Base-by-base conservation (phyloP, 139 green algal genomes). In the Protoeuglena noctilucae region DNA sequence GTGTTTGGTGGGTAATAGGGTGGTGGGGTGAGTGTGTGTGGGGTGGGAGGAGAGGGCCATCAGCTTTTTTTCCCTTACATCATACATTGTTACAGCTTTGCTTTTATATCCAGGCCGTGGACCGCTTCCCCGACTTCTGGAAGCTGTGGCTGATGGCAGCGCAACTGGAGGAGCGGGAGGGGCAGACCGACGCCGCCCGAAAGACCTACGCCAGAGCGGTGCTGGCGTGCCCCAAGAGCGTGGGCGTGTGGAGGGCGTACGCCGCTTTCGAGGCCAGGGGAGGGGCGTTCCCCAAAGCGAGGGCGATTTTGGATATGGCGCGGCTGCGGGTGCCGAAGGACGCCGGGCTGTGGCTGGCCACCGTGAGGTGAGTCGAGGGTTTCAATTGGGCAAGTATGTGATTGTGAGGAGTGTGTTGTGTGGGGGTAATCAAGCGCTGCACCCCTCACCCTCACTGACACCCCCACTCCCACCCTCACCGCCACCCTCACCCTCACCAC, bases 61-160 rank as follows among this genome's bases (percentile, higher is more conserved):
- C n/a, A 18, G 51, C 51, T 28, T 46, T 46, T 14, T 46, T n/a
- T 14, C 16, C 14, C 16, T 46, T 46, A 46, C 39, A n/a, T 14
- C 14, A 14, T n/a, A 46, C 39, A 46, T 46, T n/a, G 16, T 46
- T 14, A 14, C 14, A 14, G 16, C 39, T 46, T 16, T 46, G 39
- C 14, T 46, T n/a, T 46, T 46, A n/a, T n/a, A n/a, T 46, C 14
- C 16, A 85, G 58, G 84, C 78, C 9, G 62, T 91, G 9, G 48
- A 57, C 26, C 67, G 64, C 25, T 94, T 89, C 61, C 82, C 89
- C 3, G 54, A 63, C 34, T 87, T 82, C 52, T 78, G 75, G 55
- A 96, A 96, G 81, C 66, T 96, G 47, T 89, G 84, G 70, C 60
- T 96, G 9, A 96, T 96, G 89, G 53, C 88, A 40, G 89, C 81